Evolutionary conservation across 768 basidiomycete species (phyloP).

Genomic region (Dioszegia aurantiaca): DNA sequence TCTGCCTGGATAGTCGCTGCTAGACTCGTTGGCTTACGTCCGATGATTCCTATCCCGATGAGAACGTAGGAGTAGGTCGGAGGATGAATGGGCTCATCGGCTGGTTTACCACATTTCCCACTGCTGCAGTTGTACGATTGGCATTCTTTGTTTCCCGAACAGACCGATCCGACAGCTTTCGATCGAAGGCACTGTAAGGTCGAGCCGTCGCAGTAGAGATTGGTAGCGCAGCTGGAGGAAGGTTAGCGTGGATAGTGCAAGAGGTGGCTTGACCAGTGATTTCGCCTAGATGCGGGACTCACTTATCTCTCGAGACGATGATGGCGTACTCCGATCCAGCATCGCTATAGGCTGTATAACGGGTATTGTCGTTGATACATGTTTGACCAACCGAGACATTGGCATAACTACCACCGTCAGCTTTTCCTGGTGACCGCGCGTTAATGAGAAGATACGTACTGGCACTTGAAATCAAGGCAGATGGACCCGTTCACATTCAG

Average conservation of each 20-base stretch:
- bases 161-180: constrained; percentile 62
- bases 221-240: constrained; percentile 72
- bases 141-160: constrained; percentile 65
- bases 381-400: constrained; percentile 65
- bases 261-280: no score
- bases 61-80: constrained; percentile 68
- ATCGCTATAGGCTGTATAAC: constrained; percentile 67
- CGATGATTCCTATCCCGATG: constrained; percentile 68
- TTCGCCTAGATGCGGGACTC: constrained; percentile 56
- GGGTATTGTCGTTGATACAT: constrained; percentile 74
- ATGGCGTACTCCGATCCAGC: constrained; percentile 64
- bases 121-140: constrained; percentile 67
- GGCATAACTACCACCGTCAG: constrained; percentile 59
- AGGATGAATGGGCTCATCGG: constrained; percentile 64
- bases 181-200: constrained; percentile 61
- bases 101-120: constrained; percentile 64
- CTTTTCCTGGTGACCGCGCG: constrained; percentile 39
- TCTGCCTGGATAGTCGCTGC: neutral
- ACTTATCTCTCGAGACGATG: constrained; percentile 67
- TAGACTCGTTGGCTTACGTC: constrained; percentile 57
- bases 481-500: constrained; percentile 77
- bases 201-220: constrained; percentile 71
- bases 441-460: constrained; percentile 55
- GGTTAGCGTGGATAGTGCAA: no score
- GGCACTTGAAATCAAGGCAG: constrained; percentile 78